Conservation (phyloP, 805 yeast species). For the Candida golubevii region DNA sequence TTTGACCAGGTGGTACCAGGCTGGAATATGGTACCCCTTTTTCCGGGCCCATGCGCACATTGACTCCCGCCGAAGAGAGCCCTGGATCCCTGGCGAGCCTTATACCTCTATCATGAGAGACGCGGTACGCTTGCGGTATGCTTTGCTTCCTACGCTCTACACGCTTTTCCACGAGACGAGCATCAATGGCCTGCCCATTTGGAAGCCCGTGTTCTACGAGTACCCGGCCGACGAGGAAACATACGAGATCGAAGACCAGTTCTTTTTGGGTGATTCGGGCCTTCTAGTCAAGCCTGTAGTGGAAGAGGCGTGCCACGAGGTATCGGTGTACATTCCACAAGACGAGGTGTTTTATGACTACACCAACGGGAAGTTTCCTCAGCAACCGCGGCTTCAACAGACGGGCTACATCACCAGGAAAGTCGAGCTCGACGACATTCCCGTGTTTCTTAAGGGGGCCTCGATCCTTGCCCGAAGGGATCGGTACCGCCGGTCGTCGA, state of each 20-base stretch:
- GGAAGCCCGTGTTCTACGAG: constrained; percentile 64
- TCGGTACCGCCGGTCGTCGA: constrained; percentile 75
- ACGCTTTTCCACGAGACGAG: constrained; percentile 70
- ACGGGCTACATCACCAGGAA: constrained; percentile 39
- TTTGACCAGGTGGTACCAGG: constrained; percentile 89
- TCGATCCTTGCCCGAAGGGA: constrained; percentile 62
- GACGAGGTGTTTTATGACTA: constrained; percentile 55
- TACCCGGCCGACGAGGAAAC: constrained; percentile 43
- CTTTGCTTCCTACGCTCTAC: constrained; percentile 72
- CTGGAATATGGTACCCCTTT: constrained; percentile 95
- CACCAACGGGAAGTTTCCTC: constrained; percentile 26
- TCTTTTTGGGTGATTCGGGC: constrained; percentile 69
- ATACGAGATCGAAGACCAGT: constrained; percentile 74
- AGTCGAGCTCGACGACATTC: constrained; percentile 55
- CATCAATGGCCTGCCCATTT: constrained; percentile 59
- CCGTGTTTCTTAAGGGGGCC: constrained; percentile 77
- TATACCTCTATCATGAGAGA: constrained; percentile 61
- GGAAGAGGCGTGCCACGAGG: constrained; percentile 41
- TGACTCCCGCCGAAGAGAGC: constrained; percentile 89
- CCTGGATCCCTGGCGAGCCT: constrained; percentile 80
- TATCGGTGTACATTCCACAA: constrained; percentile 51
- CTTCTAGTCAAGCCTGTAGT: constrained; percentile 79
- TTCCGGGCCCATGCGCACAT: constrained; percentile 97
- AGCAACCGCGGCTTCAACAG: background rate
- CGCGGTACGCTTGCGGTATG: constrained; percentile 69